Evolutionary conservation across 768 basidiomycete genomes (phyloP).

Genomic region (Podaxis carcinomalis): DNA sequence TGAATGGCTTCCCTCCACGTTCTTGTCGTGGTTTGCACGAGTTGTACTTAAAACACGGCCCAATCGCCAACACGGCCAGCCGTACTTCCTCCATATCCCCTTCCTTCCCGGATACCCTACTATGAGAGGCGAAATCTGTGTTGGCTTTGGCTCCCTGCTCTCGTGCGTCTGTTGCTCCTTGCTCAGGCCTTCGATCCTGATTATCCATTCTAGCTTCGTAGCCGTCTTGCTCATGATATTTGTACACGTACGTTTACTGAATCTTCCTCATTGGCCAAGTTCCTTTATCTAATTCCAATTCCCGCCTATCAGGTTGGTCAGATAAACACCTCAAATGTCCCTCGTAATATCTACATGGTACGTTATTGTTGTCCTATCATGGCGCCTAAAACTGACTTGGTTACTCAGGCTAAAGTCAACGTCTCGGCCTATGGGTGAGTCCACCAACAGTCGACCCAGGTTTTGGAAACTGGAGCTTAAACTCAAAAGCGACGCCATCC

Average conservation of each 20-base stretch:
- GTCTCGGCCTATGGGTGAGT: conserved; percentile 68
- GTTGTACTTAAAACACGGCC: conserved; percentile 11
- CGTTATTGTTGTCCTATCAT: conserved; percentile 13
- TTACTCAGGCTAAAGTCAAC: conserved; percentile 58
- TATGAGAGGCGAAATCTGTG: conserved; percentile 76
- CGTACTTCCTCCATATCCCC: conserved; percentile 17
- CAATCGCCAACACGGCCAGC: conserved; percentile 14
- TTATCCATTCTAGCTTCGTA: conserved; percentile 31
- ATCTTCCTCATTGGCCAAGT: not conserved
- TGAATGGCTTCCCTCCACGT: conserved; percentile 20
- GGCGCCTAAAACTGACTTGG: conserved; percentile 1
- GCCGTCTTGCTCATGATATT: conserved; percentile 71
- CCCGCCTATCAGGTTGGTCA: conserved; percentile 63
- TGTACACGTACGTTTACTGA: conserved; percentile 58
- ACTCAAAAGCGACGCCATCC: conserved; percentile 46
- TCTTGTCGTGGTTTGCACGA: conserved; percentile 22
- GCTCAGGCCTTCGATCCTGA: conserved; percentile 16
- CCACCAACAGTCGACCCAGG: not conserved
- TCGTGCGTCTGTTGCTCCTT: conserved; percentile 46
- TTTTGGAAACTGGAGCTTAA: not conserved
- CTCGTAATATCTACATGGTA: conserved; percentile 73
- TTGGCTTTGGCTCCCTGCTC: conserved; percentile 65
- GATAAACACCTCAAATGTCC: conserved; percentile 72
- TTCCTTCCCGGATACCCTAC: conserved; percentile 14
- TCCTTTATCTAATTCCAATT: conserved; percentile 15